Percentiles rank a stretch among this genome's conserved stretches.
phyloP scores from a whole-genome alignment of 306 rosid species.

The Abrus precatorius region DNA sequence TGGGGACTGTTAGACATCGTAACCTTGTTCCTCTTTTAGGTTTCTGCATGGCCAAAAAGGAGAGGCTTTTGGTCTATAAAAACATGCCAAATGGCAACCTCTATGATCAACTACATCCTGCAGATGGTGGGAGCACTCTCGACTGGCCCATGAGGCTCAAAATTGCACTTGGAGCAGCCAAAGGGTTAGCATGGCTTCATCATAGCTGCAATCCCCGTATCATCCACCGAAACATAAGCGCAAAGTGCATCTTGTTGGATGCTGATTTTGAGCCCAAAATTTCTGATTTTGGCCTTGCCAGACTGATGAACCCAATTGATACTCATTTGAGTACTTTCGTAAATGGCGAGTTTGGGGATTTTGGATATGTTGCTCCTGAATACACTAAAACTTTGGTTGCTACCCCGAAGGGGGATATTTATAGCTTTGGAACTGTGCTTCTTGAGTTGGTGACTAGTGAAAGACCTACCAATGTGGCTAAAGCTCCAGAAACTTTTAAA shows the following conservation, averaged over 20 bases:
- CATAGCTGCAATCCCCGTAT: slow-evolving; percentile 97
- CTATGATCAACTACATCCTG: slow-evolving; percentile 75
- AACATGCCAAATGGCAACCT: slow-evolving; percentile 85
- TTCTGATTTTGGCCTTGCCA: slow-evolving; percentile 95
- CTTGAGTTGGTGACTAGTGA: slow-evolving; percentile 96
- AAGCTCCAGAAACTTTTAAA: slow-evolving; percentile 80
- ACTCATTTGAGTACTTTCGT: slow-evolving; percentile 97
- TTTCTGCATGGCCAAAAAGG: slow-evolving; percentile 85
- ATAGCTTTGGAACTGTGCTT: slow-evolving; percentile 90
- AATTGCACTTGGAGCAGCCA: slow-evolving; percentile 91
- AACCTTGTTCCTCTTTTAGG: slow-evolving; percentile 92
- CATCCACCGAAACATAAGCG: slow-evolving; percentile 93
- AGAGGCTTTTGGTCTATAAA: slow-evolving; percentile 85
- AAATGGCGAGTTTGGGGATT: slow-evolving; percentile 93
- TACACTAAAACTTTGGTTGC: slow-evolving; percentile 89
- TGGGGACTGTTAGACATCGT: slow-evolving; percentile 77
- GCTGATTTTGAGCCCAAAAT: slow-evolving; percentile 85
- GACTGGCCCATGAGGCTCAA: slow-evolving; percentile 86
- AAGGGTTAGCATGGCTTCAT: slow-evolving; percentile 96
- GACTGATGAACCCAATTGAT: slow-evolving; percentile 94
- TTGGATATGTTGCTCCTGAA: slow-evolving; percentile 97
- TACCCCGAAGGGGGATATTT: slow-evolving; percentile 92
- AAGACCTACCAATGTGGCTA: slow-evolving; percentile 71
- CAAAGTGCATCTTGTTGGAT: slow-evolving; percentile 87
- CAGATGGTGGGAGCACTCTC: slow-evolving; percentile 55